phyloP scores from a whole-genome alignment of 2,329 filamentous ascomycete genomes.

The Aureobasidium sp. region DNA sequence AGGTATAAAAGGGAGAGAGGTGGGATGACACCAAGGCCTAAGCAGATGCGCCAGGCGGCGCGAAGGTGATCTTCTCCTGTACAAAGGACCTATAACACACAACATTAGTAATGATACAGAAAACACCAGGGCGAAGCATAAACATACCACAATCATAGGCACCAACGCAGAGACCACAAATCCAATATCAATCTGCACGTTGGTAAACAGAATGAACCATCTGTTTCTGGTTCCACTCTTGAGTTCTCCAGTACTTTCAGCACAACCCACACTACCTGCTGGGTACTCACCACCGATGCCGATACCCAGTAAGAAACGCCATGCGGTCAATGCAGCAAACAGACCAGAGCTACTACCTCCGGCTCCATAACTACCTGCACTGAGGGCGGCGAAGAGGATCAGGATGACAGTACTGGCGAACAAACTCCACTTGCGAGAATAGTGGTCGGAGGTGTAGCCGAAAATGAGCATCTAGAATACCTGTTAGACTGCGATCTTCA shows the following conservation, averaged over 20 bases:
- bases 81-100: conserved; percentile 49
- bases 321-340: conserved; percentile 82
- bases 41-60: conserved; percentile 82
- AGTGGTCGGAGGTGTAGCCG: conserved; percentile 84
- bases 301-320: conserved; percentile 79
- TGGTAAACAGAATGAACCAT: conserved; percentile 87
- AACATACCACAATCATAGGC: conserved; percentile 67
- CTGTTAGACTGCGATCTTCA: background rate
- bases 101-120: background rate
- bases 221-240: conserved; percentile 84
- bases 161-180: conserved; percentile 86
- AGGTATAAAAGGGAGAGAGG: conserved; percentile 76
- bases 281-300: conserved; percentile 72
- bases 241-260: conserved; percentile 86
- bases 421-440: conserved; percentile 85
- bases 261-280: conserved; percentile 83
- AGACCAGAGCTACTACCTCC: conserved; percentile 74
- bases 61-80: conserved; percentile 68
- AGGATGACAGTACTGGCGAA: conserved; percentile 85
- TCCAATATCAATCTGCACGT: conserved; percentile 86
- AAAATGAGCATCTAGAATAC: conserved; percentile 70
- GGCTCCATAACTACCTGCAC: conserved; percentile 79
- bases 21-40: conserved; percentile 84
- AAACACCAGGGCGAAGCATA: conserved; percentile 24
- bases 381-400: conserved; percentile 84